A percentile compares a stretch with the other conserved stretches of the same genome.
phyloP scores from a whole-genome alignment of 2,329 filamentous ascomycete species.

The Colletotrichum musicola region DNA sequence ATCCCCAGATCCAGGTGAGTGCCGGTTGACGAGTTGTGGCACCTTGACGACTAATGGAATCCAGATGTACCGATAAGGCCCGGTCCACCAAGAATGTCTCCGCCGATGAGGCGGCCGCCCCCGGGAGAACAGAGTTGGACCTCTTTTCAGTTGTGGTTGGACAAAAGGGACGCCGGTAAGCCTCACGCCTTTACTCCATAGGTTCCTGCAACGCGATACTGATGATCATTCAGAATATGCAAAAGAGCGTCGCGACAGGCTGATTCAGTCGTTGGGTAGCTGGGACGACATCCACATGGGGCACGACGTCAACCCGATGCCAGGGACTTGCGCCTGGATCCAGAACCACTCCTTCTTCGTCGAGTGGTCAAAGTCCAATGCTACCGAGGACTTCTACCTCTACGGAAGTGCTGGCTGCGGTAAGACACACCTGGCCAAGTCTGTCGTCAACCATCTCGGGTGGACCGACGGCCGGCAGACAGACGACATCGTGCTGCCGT shows the following conservation, averaged over 20 bases:
- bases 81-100: not conserved
- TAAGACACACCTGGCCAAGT: slow-evolving; percentile 43
- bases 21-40: not conserved
- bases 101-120: slow-evolving; percentile 1
- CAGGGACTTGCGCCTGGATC: slow-evolving; percentile 42
- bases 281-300: slow-evolving; percentile 28
- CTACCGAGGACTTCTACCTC: slow-evolving; percentile 36
- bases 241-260: not conserved
- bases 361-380: slow-evolving; percentile 37
- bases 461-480: slow-evolving; percentile 3
- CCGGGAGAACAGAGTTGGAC: not conserved
- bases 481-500: slow-evolving; percentile 39
- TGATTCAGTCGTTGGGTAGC: slow-evolving; percentile 6
- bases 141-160: slow-evolving; percentile 11
- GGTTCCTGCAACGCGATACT: not conserved
- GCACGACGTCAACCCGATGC: slow-evolving; percentile 19
- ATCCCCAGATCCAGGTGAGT: slow-evolving; percentile 10
- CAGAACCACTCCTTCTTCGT: slow-evolving; percentile 32
- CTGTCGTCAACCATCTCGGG: slow-evolving; percentile 39
- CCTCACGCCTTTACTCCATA: too few relatives aligned
- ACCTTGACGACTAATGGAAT: not conserved
- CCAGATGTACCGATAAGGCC: not conserved
- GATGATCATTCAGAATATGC: not conserved
- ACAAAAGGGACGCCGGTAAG: slow-evolving; percentile 17
- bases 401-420: slow-evolving; percentile 39